Evolutionary conservation across 2,329 filamentous ascomycete genomes (phyloP), one percentile per base, ranked within the genome.

Genomic region (Exophiala dermatitidis): DNA sequence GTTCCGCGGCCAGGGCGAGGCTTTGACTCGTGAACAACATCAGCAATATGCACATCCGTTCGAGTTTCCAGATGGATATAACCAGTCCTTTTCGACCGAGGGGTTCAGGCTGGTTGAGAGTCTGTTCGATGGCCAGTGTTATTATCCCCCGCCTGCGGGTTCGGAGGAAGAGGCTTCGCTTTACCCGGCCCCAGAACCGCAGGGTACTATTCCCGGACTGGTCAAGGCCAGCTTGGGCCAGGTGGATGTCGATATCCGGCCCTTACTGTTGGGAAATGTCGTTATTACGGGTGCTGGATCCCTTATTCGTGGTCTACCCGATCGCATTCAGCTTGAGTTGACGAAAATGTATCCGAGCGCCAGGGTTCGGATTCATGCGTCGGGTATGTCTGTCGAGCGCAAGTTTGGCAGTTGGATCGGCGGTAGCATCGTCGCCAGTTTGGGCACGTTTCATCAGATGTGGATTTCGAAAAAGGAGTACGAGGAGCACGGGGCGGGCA

Each of bases 381-480:
- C 90, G 0, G 88, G 89, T 12, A 82, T 91, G 64, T 87, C 87
- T 0, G 87, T 85, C 36, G 94, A 98, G 77, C 77, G 94, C 50
- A 86, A 90, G 61, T 97, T 95, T 70, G 90, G 88, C 26, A 84
- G 88, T 46, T 98, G 93, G 91, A 90, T 98, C 62, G 93, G 94
- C 44, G 93, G 93, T 43, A 96, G 90, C 71, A 96, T 98, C 63
- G 75, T 98, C 62, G 90, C 88, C 4, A 96, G 90, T 71, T 71
- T 98, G 72, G 94, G 94, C 6, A 95, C 90, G 9, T 98, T 98
- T 73, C 93, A 98, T 74, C 93, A 98, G 76, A 91, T 98, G 86
- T 98, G 93, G 93, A 94, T 98, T 64, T 91, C 86, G 28, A 88
- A 84, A 71, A 95, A 95, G 77, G 93, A 98, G 75, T 97, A 96